phyloP scores from a whole-genome alignment of 306 rosid species.

The Macrotyloma uniflorum region DNA sequence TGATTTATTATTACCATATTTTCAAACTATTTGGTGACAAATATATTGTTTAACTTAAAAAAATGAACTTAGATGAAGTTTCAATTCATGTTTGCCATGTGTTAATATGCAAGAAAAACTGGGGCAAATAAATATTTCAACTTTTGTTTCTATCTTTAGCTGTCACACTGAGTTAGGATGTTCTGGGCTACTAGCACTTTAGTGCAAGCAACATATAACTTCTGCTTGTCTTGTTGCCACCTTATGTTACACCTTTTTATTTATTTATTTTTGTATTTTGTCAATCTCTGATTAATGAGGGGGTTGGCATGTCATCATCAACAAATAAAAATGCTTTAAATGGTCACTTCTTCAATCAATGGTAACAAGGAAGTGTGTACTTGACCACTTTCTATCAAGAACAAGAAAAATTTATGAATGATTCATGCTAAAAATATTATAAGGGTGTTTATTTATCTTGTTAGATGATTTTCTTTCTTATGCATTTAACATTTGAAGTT shows the following conservation, averaged over 20 bases:
- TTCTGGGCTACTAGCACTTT: not conserved
- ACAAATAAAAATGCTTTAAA: not conserved
- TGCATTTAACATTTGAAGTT: no score
- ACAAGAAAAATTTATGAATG: no score
- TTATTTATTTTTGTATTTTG: not conserved
- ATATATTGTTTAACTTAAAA: not conserved
- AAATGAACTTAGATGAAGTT: not conserved
- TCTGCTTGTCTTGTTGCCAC: not conserved
- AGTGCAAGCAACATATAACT: constrained; percentile 34
- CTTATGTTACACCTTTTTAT: not conserved
- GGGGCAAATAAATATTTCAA: not conserved
- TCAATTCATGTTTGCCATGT: not conserved
- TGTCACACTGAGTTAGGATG: not conserved
- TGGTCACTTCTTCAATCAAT: not conserved
- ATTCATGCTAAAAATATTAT: no score
- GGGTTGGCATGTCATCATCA: constrained; percentile 39
- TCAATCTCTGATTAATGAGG: not conserved
- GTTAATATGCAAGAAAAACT: not conserved
- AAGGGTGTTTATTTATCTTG: no score
- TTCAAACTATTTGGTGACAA: not conserved
- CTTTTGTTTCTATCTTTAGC: not conserved
- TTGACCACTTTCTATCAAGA: no score
- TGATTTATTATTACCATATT: not conserved
- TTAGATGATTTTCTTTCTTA: no score
- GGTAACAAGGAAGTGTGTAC: no score